A percentile compares a stretch with the other conserved stretches of the same genome.
These are phyloP conservation scores for Fusarium odoratissimum DNA, from an alignment of 2,329 filamentous ascomycete genomes.

Conservation along the genomic window DNA sequence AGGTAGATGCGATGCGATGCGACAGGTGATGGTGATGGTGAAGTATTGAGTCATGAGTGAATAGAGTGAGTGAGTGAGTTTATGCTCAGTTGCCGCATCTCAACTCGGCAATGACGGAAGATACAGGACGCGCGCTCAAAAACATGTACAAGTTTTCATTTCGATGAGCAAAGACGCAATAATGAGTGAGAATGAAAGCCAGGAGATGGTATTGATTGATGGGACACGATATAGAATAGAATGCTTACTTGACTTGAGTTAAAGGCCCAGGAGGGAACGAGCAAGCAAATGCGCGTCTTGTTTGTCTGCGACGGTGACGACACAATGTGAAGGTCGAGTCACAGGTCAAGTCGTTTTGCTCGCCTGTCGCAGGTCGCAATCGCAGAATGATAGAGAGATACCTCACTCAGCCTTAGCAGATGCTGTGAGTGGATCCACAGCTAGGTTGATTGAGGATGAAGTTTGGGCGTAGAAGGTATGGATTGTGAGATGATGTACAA, in stretches of 20 bases:
- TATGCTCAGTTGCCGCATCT: slow-evolving; percentile 24
- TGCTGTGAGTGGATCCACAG: slow-evolving; percentile 45
- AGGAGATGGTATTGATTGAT: not conserved
- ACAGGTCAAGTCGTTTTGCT: slow-evolving; percentile 6
- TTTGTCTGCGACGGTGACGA: slow-evolving; percentile 34
- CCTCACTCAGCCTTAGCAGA: slow-evolving; percentile 17
- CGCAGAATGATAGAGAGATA: slow-evolving; percentile 13
- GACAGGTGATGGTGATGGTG: not conserved
- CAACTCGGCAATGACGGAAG: slow-evolving; percentile 34
- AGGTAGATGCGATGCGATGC: not conserved
- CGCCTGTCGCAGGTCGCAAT: slow-evolving; percentile 21
- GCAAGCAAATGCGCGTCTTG: slow-evolving; percentile 36
- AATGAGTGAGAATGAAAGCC: not conserved
- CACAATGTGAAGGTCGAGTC: slow-evolving; percentile 22
- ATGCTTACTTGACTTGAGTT: slow-evolving; percentile 26
- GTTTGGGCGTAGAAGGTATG: slow-evolving; percentile 1
- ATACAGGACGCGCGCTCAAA: slow-evolving; percentile 27
- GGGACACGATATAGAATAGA: slow-evolving; percentile 5
- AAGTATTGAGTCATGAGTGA: slow-evolving; percentile 9
- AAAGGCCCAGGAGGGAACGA: slow-evolving; percentile 15
- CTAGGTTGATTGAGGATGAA: slow-evolving; percentile 25
- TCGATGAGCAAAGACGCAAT: not conserved
- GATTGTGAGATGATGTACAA: slow-evolving; percentile 38
- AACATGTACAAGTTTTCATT: slow-evolving; percentile 14
- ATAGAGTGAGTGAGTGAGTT: not conserved